Evolutionary conservation across 257 asterid species (phyloP).

Genomic region (Penstemon eatonii): DNA sequence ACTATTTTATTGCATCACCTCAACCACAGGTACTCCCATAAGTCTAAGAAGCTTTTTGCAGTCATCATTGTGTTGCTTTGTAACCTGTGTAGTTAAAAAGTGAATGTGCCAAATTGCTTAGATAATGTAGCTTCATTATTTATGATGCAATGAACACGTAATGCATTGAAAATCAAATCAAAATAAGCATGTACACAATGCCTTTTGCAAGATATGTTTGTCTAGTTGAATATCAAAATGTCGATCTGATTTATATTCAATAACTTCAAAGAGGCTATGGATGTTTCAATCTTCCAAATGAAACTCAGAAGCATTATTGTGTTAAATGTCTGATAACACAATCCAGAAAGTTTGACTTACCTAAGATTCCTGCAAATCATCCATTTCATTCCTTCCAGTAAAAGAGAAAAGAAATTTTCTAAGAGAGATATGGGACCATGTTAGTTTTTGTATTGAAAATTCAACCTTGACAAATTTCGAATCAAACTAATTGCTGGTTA

Average conservation of each 20-base stretch:
- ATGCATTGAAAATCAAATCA: neutral
- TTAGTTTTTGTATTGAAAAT: too few relatives aligned
- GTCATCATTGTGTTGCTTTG: constrained; percentile 90
- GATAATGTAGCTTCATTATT: constrained; percentile 18
- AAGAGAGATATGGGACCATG: too few relatives aligned
- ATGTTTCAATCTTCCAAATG: constrained; percentile 12
- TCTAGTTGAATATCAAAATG: constrained; percentile 5
- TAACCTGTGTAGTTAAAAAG: constrained; percentile 57
- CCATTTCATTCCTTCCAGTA: too few relatives aligned
- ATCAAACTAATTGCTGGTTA: too few relatives aligned
- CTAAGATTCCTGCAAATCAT: neutral
- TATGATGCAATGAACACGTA: constrained; percentile 27
- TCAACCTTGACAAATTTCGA: too few relatives aligned
- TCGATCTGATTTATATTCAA: constrained; percentile 12
- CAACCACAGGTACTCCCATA: constrained; percentile 98
- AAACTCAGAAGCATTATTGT: neutral
- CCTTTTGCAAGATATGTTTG: neutral
- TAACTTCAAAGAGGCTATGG: neutral
- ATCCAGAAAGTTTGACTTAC: constrained; percentile 10
- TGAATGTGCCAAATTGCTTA: constrained; percentile 21
- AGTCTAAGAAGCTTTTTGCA: constrained; percentile 91
- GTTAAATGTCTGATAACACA: too few relatives aligned
- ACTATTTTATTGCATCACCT: constrained; percentile 53
- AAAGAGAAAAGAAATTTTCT: too few relatives aligned
- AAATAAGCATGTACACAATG: neutral